These are phyloP conservation scores for Phycomyces blakesleeanus DNA, from an alignment of 192 early-diverging fungal genomes.

Conservation along the genomic window DNA sequence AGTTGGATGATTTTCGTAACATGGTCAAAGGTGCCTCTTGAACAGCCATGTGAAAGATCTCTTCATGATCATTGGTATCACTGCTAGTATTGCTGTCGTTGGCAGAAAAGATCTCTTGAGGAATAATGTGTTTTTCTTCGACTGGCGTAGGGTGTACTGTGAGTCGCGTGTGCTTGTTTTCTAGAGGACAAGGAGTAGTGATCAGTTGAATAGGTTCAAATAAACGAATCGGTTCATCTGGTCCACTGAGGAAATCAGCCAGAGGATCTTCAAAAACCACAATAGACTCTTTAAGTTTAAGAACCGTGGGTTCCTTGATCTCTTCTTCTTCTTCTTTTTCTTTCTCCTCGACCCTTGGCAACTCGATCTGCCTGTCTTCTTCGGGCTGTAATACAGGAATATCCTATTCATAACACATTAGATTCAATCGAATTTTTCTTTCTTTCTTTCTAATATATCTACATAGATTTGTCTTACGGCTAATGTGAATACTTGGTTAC, in stretches of 20 bases:
- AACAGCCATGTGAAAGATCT: neutral
- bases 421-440: no score
- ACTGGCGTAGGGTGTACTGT: neutral
- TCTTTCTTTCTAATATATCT: no score
- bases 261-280: neutral
- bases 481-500: neutral
- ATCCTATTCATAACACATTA: neutral
- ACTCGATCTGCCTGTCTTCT: neutral
- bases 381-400: neutral
- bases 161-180: neutral
- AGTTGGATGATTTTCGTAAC: conserved; percentile 10
- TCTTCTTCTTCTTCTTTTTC: neutral
- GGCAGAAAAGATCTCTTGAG: no score
- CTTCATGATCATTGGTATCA: neutral
- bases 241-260: neutral
- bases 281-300: neutral
- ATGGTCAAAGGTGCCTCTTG: neutral
- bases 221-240: neutral
- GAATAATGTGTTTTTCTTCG: no score
- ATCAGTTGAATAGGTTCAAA: neutral
- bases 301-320: neutral
- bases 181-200: neutral
- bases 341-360: neutral
- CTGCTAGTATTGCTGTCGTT: neutral
- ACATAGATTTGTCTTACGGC: neutral